Base-by-base conservation (phyloP, 2,329 filamentous ascomycete species). In the Penicillium nordicum region DNA sequence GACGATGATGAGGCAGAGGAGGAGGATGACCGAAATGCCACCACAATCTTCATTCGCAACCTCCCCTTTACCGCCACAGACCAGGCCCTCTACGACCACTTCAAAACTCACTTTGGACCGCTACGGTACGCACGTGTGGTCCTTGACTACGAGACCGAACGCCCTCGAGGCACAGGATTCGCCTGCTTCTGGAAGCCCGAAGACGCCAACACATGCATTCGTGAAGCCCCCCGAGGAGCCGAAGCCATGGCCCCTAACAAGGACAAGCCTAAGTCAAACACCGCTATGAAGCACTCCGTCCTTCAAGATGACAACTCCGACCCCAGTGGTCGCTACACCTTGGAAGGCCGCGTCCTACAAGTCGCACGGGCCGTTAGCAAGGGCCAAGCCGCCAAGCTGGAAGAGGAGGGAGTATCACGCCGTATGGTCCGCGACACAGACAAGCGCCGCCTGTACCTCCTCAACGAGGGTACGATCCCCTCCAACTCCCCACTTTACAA, bases 81-180 rank as follows among this genome's bases (percentile, higher is more conserved):
- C 66, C 88, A 92, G 50, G 82, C 85, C 47, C 83, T 99, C 43
- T 88, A 92, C 69, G 82, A 87, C 49, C 93, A 97, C 72, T 99
- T 99, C 69, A 51, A 34, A 25, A 79, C 80, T n/a, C 81, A 88
- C 67, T 97, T 99, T 67, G 95, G 94, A 27, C 83, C 82, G n/a
- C 80, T 97, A 38, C 85, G 92, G 37, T 99, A 97, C 72, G 94
- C 93, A 5, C 84, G 95, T 62, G 87, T 97, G 10, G 95, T 99
- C 37, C 84, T 95, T 70, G 93, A 99, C 70, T 87, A 82, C 45
- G 84, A 86, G 25, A 96, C 91, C 0, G 92, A 92, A 64, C 87
- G 90, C 50, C 90, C 94, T 2, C 90, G 89, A 46, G 94, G 94
- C 27, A 97, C 93, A 32, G 94, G 88, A 4, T 99, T 99, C 68